phyloP scores from a whole-genome alignment of 208 protist species.

The Trypanosoma rangeli region DNA sequence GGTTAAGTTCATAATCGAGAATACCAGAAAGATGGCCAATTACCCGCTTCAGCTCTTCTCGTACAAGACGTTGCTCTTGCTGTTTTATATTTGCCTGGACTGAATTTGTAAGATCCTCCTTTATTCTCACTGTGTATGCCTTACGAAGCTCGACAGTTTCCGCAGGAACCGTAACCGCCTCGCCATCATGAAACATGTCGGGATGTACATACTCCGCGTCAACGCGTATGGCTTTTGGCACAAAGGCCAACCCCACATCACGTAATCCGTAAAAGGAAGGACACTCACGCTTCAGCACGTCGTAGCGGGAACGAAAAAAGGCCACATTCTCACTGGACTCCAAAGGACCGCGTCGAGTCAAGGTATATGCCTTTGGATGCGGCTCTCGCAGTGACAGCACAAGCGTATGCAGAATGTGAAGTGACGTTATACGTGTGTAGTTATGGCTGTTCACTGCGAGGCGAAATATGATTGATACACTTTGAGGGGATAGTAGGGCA shows the following conservation, averaged over 20 bases:
- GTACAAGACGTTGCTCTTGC: not conserved
- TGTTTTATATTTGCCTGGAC: not conserved
- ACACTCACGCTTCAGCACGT: constrained; percentile 18
- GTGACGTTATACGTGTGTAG: constrained; percentile 9
- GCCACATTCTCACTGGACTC: constrained; percentile 12
- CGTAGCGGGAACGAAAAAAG: constrained; percentile 28
- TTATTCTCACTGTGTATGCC: constrained; percentile 1
- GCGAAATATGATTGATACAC: constrained; percentile 20
- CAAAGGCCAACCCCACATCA: constrained; percentile 24
- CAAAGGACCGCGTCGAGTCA: constrained; percentile 17
- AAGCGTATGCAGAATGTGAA: constrained; percentile 27
- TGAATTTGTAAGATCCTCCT: not conserved
- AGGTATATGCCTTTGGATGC: constrained; percentile 8
- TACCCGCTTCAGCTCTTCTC: constrained; percentile 2
- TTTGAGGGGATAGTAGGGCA: constrained; percentile 22
- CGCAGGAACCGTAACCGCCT: not conserved
- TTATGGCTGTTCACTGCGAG: constrained; percentile 14
- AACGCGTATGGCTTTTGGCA: constrained; percentile 18
- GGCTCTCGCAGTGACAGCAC: constrained; percentile 20
- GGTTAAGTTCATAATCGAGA: constrained; percentile 9
- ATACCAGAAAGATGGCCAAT: constrained; percentile 23
- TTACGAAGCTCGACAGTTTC: constrained; percentile 9
- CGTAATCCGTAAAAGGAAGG: constrained; percentile 24
- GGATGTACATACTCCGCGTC: constrained; percentile 7
- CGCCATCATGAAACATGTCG: constrained; percentile 25